Base-by-base conservation (phyloP, 805 yeast genomes). In the Metschnikowia matae region DNA sequence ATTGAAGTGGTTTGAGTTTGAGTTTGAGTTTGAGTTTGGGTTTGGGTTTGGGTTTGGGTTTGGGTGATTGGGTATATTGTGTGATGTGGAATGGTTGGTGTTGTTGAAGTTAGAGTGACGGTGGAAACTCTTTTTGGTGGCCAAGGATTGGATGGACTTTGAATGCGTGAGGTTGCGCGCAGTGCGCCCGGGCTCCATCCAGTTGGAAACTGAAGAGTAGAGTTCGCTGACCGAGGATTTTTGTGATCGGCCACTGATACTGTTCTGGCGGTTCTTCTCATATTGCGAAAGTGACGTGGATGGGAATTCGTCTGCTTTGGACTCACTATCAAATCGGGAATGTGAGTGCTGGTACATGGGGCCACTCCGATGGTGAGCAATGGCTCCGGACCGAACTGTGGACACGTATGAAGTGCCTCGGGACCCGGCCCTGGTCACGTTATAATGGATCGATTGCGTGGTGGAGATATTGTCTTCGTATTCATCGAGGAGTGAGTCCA, bases 111-210 rank as follows among this genome's bases (percentile, higher is more conserved):
- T 18, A 3, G 14, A 20, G 8, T 38, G 36, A 10, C 34, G 44
- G 39, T 32, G 11, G 23, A 34, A 11, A 23, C 48, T 46, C 18
- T 46, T 44, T 11, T 52, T 31, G 48, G 52, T 50, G 23, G 54
- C 54, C 45, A 57, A 40, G 1, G 58, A 54, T 39, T 53, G 53
- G 14, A 50, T 48, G 26, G 59, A 55, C 40, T 44, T 51, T n/a
- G 59, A 56, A 43, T 57, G 53, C 18, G 42, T 26, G 21, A 57
- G 34, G 26, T 39, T 39, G n/a, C 37, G 47, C 3, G 32, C 39
- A 2, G 39, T 11, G 23, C 48, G 38, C 21, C 69, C 47, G 3
- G 81, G 77, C 48, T 78, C 82, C 82, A 79, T 78, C 83, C 83
- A 79, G 49, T 71, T 74, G 17, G 75, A 68, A 40, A 75, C 80